A percentile compares a stretch with the other conserved stretches of the same genome.
phyloP scores from a whole-genome alignment of 495 filamentous ascomycete genomes.

The Platismatia glauca region DNA sequence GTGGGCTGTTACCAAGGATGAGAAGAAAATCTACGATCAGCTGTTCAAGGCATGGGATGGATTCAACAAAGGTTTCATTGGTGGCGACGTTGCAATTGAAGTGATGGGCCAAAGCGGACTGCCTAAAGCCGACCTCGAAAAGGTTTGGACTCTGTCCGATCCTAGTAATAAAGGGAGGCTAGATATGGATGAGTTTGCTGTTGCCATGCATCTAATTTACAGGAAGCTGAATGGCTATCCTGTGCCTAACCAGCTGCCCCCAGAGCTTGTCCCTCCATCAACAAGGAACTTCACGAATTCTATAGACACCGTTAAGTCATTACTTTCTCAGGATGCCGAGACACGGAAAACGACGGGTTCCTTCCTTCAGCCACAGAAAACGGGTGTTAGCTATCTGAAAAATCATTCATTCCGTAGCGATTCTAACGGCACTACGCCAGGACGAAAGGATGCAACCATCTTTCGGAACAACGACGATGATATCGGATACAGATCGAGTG shows the following conservation, averaged over 20 bases:
- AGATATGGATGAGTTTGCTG: slow-evolving; percentile 96
- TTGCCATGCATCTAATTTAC: slow-evolving; percentile 99
- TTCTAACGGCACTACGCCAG: slow-evolving; percentile 37
- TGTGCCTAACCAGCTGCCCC: slow-evolving; percentile 79
- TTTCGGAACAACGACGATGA: slow-evolving; percentile 87
- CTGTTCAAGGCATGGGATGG: slow-evolving; percentile 97
- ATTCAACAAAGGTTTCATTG: slow-evolving; percentile 84
- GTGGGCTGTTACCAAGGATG: slow-evolving; percentile 98
- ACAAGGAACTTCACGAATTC: slow-evolving; percentile 90
- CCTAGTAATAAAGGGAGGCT: slow-evolving; percentile 86
- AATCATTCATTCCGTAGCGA: slow-evolving; percentile 77
- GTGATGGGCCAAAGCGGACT: slow-evolving; percentile 95
- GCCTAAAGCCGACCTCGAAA: slow-evolving; percentile 79
- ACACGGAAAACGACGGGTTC: slow-evolving; percentile 73
- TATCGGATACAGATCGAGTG: slow-evolving; percentile 87
- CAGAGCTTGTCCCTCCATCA: slow-evolving; percentile 91
- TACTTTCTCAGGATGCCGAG: slow-evolving; percentile 86
- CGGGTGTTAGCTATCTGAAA: slow-evolving; percentile 96
- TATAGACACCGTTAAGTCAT: slow-evolving; percentile 82
- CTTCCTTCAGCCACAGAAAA: slow-evolving; percentile 83
- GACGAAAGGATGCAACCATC: slow-evolving; percentile 87
- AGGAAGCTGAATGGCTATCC: slow-evolving; percentile 93
- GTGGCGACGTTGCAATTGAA: slow-evolving; percentile 89
- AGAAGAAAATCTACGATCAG: slow-evolving; percentile 95
- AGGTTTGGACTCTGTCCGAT: slow-evolving; percentile 92